Evolutionary conservation across 2,329 filamentous ascomycete genomes (phyloP), one percentile per base, ranked within the genome.

Genomic region (Arachnopeziza araneosa): DNA sequence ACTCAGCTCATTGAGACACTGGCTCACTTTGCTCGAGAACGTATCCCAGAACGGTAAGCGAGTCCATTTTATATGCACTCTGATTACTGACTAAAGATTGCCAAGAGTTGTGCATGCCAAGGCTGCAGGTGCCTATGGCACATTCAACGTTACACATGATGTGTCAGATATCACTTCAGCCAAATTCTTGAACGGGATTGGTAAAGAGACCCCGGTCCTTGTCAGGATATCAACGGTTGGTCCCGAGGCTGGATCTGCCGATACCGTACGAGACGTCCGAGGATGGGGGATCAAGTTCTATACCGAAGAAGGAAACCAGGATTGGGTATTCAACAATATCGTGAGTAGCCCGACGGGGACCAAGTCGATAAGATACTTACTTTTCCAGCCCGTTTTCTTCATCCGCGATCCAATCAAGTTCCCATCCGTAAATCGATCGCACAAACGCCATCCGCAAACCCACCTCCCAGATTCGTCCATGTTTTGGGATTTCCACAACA

Each of bases 381-480:
- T 50, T n/a, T 49, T 24, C 19, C 19, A 69, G 63, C 88, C 88
- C 1, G 80, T 91, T 23, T 92, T 92, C 79, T 91, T 91, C 66
- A 72, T 79, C 58, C 73, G 79, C 21, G 78, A 81, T 63, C 76
- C 77, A 0, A 76, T 78, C 61, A 77, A 78, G 57, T 80, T 80
- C 55, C 78, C 78, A 0, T 76, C 75, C 22, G 67, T 80, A 30
- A 80, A 77, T 32, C 73, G 77, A 24, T 73, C 74, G 0, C 77
- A 80, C 54, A 79, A 80, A 66, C 72, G 76, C 1, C 74, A 79
- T 44, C 51, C 74, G 71, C 58, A 70, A 73, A 76, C 70, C 1
- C 71, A 75, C 54, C 62, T 70, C 1, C 66, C 67, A 1, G 74
- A 76, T 52, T 68, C 58, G 8, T 62, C n/a, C 10, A 36, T 50